Evolutionary conservation across 768 basidiomycete species (phyloP), one percentile per base, ranked within the genome.

Genomic region (Pisolithus albus): DNA sequence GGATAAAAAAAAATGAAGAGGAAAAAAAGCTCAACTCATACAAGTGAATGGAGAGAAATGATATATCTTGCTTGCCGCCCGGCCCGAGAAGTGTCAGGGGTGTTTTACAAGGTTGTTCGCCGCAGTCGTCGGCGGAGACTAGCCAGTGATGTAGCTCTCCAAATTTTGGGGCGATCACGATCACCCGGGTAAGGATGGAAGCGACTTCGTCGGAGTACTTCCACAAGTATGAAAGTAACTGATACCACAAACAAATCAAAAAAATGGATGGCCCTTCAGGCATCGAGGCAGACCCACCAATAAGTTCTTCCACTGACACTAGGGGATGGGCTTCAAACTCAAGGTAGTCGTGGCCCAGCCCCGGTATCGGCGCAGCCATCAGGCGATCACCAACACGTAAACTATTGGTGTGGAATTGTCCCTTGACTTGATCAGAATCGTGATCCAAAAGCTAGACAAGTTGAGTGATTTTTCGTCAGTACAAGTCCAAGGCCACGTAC

Each of bases 181-280:
- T 68, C 62, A 52, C 75, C 81, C 5, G 75, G 70, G 23, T 75
- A 73, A 10, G 79, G 73, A 51, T 59, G 65, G 59, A 83, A 84
- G 32, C 80, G 76, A 39, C 80, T 77, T 44, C 81, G 75, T 26
- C 82, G 80, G 15, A 84, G 62, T 30, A 82, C 78, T 61, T 84
- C 82, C 73, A 84, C 77, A 66, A 84, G 75, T 34, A 84, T 68
- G 62, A 83, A 82, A 13, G 80, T 80, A 7, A 83, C 81, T 81
- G 52, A 28, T 19, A 13, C 34, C 11, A 5, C 28, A 4, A 26
- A 19, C 53, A 71, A 38, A 63, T 48, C 52, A 43, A 40, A 44
- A 44, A 24, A 34, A 18, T 18, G 10, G 46, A 19, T 30, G 21
- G 47, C 53, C 26, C 28, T 32, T 43, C 41, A 8, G 32, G 42